phyloP scores from a whole-genome alignment of 2,329 filamentous ascomycete species.

The Ceratocystis variospora region DNA sequence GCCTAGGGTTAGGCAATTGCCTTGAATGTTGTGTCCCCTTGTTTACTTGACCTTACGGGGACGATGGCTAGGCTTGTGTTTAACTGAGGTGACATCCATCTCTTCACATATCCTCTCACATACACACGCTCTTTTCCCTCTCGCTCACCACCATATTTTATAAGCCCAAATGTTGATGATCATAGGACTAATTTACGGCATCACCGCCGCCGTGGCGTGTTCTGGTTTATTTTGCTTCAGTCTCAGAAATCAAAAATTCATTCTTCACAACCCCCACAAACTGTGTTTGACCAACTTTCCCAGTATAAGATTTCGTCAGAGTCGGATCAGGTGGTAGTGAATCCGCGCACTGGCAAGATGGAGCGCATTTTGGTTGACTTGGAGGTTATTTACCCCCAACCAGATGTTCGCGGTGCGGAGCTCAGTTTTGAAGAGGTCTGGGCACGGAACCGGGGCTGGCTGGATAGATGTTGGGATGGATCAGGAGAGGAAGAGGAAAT shows the following conservation, averaged over 20 bases:
- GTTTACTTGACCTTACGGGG: background rate
- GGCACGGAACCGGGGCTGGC: conserved; percentile 59
- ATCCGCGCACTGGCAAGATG: conserved; percentile 66
- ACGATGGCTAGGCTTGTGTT: background rate
- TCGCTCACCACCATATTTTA: conserved; percentile 24
- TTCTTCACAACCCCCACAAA: conserved; percentile 14
- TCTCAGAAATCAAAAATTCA: conserved; percentile 33
- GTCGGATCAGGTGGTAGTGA: conserved; percentile 65
- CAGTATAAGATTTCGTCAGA: conserved; percentile 56
- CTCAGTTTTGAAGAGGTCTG: conserved; percentile 85
- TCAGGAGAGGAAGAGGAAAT: conserved; percentile 27
- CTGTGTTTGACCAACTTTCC: conserved; percentile 36
- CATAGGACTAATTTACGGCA: conserved; percentile 79
- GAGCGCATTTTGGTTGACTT: conserved; percentile 83
- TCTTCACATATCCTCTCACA: background rate
- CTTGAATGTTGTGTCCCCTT: conserved; percentile 17
- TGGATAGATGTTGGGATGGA: conserved; percentile 40
- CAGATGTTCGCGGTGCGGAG: conserved; percentile 56
- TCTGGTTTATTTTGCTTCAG: conserved; percentile 36
- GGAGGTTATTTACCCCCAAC: conserved; percentile 69
- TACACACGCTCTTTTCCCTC: background rate
- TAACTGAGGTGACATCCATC: background rate
- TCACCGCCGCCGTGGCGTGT: conserved; percentile 19
- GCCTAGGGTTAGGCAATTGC: conserved; percentile 21
- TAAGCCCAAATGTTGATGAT: conserved; percentile 63